Conservation (phyloP, 805 yeast genomes). For the Groenewaldozyma tartarivorans region DNA sequence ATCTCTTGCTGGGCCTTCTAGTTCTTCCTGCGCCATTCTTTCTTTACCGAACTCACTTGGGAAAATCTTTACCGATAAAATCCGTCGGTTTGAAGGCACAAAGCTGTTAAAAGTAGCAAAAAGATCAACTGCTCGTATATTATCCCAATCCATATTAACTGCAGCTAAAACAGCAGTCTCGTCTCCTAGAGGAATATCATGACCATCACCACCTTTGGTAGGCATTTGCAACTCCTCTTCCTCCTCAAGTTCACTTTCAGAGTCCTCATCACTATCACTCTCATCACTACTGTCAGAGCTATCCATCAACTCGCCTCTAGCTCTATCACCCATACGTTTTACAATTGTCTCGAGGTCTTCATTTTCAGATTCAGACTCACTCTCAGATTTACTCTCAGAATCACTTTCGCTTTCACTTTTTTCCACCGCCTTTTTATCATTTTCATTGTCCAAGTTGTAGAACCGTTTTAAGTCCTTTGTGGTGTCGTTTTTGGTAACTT, state of each 20-base stretch:
- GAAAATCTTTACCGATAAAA: conserved; percentile 58
- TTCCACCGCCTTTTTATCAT: conserved; percentile 22
- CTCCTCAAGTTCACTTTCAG: conserved; percentile 11
- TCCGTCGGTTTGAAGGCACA: conserved; percentile 65
- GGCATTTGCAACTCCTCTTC: conserved; percentile 12
- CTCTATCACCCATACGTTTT: conserved; percentile 9
- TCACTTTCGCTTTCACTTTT: conserved; percentile 14
- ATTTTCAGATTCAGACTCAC: conserved; percentile 8
- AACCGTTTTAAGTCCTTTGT: conserved; percentile 52
- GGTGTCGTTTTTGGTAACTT: conserved; percentile 38
- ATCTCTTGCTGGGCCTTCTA: conserved; percentile 88
- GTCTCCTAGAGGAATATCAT: conserved; percentile 74
- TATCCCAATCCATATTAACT: conserved; percentile 97
- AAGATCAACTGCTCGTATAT: conserved; percentile 75
- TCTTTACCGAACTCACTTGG: conserved; percentile 84
- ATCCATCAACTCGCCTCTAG: conserved; percentile 4
- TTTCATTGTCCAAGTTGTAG: conserved; percentile 44
- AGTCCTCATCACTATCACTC: conserved; percentile 1
- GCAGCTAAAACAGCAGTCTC: conserved; percentile 78
- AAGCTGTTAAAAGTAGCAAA: conserved; percentile 84
- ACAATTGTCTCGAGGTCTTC: no score
- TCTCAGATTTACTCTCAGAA: conserved; percentile 12
- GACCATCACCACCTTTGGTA: conserved; percentile 27
- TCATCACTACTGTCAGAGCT: not conserved
- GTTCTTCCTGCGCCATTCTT: conserved; percentile 79